Evolutionary conservation across 2,329 filamentous ascomycete species (phyloP), one percentile per base, ranked within the genome.

Genomic region (Thermoascus crustaceus): DNA sequence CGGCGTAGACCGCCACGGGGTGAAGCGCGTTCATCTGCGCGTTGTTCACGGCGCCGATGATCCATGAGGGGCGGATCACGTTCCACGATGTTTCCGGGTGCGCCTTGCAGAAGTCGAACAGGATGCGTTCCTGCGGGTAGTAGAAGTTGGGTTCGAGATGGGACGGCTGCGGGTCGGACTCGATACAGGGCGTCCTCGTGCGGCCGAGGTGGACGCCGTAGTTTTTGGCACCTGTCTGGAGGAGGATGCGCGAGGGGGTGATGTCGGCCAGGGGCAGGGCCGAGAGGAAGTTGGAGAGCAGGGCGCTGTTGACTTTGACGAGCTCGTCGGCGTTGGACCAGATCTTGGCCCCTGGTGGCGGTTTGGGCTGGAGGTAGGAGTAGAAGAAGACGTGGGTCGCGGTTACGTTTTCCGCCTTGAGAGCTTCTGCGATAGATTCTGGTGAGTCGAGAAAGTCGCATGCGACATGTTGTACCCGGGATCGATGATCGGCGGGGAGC

Each of bases 321-420:
- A 74, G 58, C 43, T 71, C 68, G 18, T 72, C 64, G 4, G 67
- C 67, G 46, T 72, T 64, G 6, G 63, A 66, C 70, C 71, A 74
- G 5, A 71, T 47, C 2, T 60, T 53, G 7, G 57, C 52, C 2
- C 65, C 65, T 13, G 57, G 53, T 33, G 68, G 66, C 1, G 69
- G 70, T 30, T 60, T 53, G 1, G 63, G 62, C 41, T 75, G 71
- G 14, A 72, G 57, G 52, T 75, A 75, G 2, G 68, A 69, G 41
- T 67, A 73, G 55, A 72, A 75, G 51, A 74, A 74, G n/a, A 72
- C 54, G 43, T 73, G 64, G 40, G 67, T 65, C 4, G 50, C 52
- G 17, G 41, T 44, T 20, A 55, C 42, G 8, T 41, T 39, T 14
- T 43, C 35, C 16, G 50, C 43, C 21, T 42, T 40, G 37, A 57